Percentiles rank a stretch among this genome's conserved stretches.
These are phyloP conservation scores for Passalora sequoiae DNA, from an alignment of 2,329 filamentous ascomycete genomes.

Conservation along the genomic window DNA sequence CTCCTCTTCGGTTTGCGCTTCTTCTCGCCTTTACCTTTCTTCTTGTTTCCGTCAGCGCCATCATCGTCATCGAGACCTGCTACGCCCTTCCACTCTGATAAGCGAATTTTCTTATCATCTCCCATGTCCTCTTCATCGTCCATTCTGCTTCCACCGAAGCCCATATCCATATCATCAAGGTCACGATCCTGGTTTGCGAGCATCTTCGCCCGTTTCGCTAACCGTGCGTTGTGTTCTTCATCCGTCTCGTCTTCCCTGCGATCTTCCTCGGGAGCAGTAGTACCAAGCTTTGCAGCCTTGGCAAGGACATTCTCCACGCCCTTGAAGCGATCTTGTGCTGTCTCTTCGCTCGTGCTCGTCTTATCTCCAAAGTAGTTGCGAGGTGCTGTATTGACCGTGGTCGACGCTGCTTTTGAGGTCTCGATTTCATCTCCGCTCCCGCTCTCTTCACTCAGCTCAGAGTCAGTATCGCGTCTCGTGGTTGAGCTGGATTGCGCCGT, in stretches of 20 bases:
- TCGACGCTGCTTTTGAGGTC: slow-evolving; percentile 5
- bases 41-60: slow-evolving; percentile 52
- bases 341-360: slow-evolving; percentile 11
- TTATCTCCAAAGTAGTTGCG: slow-evolving; percentile 37
- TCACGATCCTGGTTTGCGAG: slow-evolving; percentile 69
- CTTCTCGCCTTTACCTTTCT: slow-evolving; percentile 61
- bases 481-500: neutral
- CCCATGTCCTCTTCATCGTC: slow-evolving; percentile 74
- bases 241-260: slow-evolving; percentile 39
- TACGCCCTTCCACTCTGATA: slow-evolving; percentile 58
- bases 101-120: slow-evolving; percentile 54
- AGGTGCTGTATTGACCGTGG: slow-evolving; percentile 3
- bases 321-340: slow-evolving; percentile 25
- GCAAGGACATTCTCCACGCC: slow-evolving; percentile 51
- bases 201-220: slow-evolving; percentile 60
- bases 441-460: neutral
- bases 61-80: slow-evolving; percentile 49
- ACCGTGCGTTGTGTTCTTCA: slow-evolving; percentile 58
- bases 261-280: slow-evolving; percentile 39
- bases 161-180: slow-evolving; percentile 86
- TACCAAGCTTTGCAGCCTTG: slow-evolving; percentile 59
- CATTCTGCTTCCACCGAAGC: slow-evolving; percentile 81
- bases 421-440: slow-evolving; percentile 34
- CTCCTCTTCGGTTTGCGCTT: slow-evolving; percentile 70
- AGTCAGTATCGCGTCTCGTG: neutral